These are phyloP conservation scores for Juncus inflexus DNA, from an alignment of 176 grass and related monocot genomes.

Conservation along the genomic window DNA sequence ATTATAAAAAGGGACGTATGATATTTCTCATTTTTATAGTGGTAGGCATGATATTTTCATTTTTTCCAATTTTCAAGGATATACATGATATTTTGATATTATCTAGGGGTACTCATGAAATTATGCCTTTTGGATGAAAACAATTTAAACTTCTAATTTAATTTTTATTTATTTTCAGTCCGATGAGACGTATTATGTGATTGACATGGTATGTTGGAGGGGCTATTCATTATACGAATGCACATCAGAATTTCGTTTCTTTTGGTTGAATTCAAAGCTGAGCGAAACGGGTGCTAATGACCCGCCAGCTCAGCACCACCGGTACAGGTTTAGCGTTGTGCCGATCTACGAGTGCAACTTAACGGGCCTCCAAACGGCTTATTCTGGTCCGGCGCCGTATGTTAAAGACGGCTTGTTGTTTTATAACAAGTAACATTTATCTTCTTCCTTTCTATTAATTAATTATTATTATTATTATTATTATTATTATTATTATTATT, in stretches of 20 bases:
- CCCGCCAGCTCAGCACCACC: constrained; percentile 67
- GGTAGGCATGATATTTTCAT: too few relatives aligned
- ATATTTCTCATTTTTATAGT: too few relatives aligned
- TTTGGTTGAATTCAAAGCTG: constrained; percentile 89
- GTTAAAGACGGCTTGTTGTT: constrained; percentile 88
- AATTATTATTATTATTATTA: background rate
- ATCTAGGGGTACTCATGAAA: too few relatives aligned
- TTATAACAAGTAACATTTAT: constrained; percentile 73
- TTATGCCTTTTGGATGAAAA: too few relatives aligned
- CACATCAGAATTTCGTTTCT: constrained; percentile 87
- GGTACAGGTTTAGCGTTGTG: constrained; percentile 58
- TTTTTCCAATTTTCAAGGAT: too few relatives aligned
- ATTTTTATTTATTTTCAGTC: constrained; percentile 41
- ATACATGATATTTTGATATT: too few relatives aligned
- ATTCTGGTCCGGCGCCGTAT: constrained; percentile 54
- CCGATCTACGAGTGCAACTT: constrained; percentile 69
- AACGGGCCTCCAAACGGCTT: constrained; percentile 68
- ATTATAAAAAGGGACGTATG: too few relatives aligned
- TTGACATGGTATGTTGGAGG: constrained; percentile 96
- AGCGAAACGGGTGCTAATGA: constrained; percentile 72
- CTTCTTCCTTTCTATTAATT: constrained; percentile 10
- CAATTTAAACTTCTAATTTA: too few relatives aligned
- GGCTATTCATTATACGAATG: constrained; percentile 90
- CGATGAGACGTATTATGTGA: constrained; percentile 89
- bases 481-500: background rate